Conservation (phyloP, 805 yeast genomes). For the Zygosaccharomyces bailii region DNA sequence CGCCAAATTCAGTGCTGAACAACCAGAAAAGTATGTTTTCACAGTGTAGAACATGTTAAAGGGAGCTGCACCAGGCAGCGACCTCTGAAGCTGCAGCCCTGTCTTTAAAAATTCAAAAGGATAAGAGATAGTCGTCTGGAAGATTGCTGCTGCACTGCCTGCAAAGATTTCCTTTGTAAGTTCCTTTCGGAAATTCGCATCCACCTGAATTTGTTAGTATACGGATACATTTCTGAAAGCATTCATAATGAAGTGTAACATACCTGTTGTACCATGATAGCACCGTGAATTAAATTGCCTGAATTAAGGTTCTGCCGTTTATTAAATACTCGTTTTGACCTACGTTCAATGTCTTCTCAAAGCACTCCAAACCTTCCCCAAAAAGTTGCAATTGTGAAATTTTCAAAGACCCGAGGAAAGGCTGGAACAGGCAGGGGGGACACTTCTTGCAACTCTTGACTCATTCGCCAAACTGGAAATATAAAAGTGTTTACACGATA, state of each 20-base stretch:
- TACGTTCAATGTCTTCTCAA: not conserved
- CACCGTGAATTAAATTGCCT: not conserved
- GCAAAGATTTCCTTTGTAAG: conserved; percentile 23
- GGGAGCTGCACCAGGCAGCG: conserved; percentile 36
- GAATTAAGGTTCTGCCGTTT: not conserved
- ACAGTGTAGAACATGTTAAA: conserved; percentile 33
- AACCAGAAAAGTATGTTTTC: conserved; percentile 51
- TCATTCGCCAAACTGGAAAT: not conserved
- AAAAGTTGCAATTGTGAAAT: not conserved
- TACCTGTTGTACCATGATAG: conserved; percentile 11
- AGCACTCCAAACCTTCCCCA: not conserved
- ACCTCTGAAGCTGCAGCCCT: conserved; percentile 54
- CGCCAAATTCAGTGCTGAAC: conserved; percentile 73
- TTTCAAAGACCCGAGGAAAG: conserved; percentile 1
- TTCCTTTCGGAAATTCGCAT: conserved; percentile 8
- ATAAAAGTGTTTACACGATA: conserved; percentile 1
- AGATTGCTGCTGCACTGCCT: conserved; percentile 54
- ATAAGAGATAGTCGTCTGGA: conserved; percentile 60
- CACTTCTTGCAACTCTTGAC: not conserved
- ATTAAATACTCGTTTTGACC: not conserved
- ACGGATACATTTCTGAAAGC: not conserved
- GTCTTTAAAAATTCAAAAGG: conserved; percentile 73
- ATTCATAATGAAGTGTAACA: conserved; percentile 3
- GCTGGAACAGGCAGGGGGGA: not conserved
- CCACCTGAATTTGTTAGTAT: conserved; percentile 10